phyloP scores from a whole-genome alignment of 2,329 filamentous ascomycete genomes.

The Dryadomyces quercivorus region DNA sequence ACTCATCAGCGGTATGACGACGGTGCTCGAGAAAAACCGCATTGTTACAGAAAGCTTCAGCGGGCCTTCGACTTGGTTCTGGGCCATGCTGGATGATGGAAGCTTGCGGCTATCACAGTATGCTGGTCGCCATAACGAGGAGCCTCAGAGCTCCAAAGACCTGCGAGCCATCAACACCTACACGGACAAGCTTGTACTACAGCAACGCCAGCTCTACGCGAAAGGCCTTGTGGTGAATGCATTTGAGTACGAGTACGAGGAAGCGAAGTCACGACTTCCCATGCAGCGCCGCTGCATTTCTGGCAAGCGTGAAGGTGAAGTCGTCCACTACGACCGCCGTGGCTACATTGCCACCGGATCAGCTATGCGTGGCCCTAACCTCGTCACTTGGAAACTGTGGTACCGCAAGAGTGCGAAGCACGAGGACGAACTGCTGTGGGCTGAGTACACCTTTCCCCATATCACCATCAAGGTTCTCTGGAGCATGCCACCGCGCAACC shows the following conservation, averaged over 20 bases:
- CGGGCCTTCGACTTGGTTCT: constrained; percentile 11
- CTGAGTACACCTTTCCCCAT: constrained; percentile 40
- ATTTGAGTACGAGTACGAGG: constrained; percentile 19
- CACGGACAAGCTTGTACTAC: constrained; percentile 31
- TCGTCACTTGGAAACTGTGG: constrained; percentile 40
- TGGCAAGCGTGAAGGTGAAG: constrained; percentile 31
- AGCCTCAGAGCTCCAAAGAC: constrained; percentile 27
- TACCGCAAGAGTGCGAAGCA: constrained; percentile 41
- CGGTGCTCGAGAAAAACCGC: constrained; percentile 8
- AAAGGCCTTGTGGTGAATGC: constrained; percentile 8
- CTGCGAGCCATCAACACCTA: constrained; percentile 35
- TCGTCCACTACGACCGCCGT: constrained; percentile 37
- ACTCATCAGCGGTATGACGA: constrained; percentile 11
- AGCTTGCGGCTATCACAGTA: constrained; percentile 7
- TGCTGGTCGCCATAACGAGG: constrained; percentile 22
- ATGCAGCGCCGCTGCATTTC: constrained; percentile 31
- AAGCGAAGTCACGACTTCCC: constrained; percentile 23
- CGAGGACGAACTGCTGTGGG: constrained; percentile 41
- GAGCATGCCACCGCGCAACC: constrained; percentile 36
- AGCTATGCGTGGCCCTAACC: constrained; percentile 37
- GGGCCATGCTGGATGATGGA: constrained; percentile 4
- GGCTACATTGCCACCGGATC: constrained; percentile 40
- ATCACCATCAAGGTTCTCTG: constrained; percentile 41
- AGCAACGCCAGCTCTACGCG: constrained; percentile 13
- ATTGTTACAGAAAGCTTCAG: constrained; percentile 8